Conservation (phyloP, 768 basidiomycete genomes). For the Phaffia tasmanica region DNA sequence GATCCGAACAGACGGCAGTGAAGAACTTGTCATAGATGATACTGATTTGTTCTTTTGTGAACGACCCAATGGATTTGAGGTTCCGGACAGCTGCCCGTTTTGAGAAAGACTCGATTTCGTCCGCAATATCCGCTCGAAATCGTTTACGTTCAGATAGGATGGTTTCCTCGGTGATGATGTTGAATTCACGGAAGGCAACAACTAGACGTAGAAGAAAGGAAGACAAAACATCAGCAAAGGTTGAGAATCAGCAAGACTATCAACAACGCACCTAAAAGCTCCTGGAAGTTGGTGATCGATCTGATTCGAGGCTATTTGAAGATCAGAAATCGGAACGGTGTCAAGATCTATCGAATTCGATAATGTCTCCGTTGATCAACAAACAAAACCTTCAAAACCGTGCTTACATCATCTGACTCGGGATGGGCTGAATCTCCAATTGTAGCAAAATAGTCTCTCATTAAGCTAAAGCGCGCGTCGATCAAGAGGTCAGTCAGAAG, state of each 20-base stretch:
- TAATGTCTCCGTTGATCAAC: too few species aligned
- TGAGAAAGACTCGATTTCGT: constrained; percentile 85
- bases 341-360: too few species aligned
- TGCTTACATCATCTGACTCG: constrained; percentile 51
- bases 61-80: constrained; percentile 62
- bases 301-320: constrained; percentile 54
- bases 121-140: constrained; percentile 78
- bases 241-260: not conserved
- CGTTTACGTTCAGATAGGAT: constrained; percentile 74
- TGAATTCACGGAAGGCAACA: constrained; percentile 95
- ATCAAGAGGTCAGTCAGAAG: not conserved
- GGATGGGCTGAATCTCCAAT: constrained; percentile 93
- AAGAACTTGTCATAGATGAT: constrained; percentile 77
- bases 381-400: too few species aligned
- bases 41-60: constrained; percentile 76
- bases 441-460: constrained; percentile 89
- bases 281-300: constrained; percentile 94
- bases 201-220: constrained; percentile 47
- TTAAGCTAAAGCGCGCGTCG: constrained; percentile 48
- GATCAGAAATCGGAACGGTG: too few species aligned
- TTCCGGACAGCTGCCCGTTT: constrained; percentile 85
- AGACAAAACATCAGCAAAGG: not conserved
- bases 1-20: constrained; percentile 43
- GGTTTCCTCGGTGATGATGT: constrained; percentile 87
- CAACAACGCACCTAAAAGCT: constrained; percentile 39